These are phyloP conservation scores for Dioszegia crocea DNA, from an alignment of 768 basidiomycete species.

Conservation along the genomic window DNA sequence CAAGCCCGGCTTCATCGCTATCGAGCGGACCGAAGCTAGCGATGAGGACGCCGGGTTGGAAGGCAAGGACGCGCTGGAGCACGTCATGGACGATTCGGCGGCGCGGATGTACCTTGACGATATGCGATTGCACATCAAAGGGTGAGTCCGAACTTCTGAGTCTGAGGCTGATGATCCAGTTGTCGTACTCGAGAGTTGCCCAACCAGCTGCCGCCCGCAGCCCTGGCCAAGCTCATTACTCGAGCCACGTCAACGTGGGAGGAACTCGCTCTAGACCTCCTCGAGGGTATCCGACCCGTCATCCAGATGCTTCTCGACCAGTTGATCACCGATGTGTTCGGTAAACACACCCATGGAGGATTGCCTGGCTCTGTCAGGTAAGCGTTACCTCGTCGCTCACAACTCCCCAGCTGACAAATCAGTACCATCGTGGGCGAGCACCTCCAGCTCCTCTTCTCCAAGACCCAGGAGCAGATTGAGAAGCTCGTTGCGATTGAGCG, in stretches of 20 bases:
- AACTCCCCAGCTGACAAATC: not conserved
- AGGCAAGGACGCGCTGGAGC: not conserved
- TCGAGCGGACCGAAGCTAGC: not conserved
- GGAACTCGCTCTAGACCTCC: not conserved
- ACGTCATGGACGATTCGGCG: not conserved
- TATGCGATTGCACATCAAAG: not conserved
- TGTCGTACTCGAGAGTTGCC: constrained; percentile 4
- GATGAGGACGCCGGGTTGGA: not conserved
- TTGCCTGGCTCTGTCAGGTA: constrained; percentile 2
- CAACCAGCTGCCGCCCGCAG: not conserved
- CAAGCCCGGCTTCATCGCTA: not conserved
- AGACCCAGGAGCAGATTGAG: not conserved
- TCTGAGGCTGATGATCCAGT: not conserved
- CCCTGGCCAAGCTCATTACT: not conserved
- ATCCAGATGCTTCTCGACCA: not conserved
- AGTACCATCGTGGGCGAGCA: not conserved
- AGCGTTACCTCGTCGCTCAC: not conserved
- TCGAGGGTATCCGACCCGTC: not conserved
- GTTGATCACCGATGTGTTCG: not conserved
- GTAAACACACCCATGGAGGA: not conserved
- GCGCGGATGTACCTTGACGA: not conserved
- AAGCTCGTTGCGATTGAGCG: constrained; percentile 1
- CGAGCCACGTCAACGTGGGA: not conserved
- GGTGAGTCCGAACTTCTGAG: not conserved
- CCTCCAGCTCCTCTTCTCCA: not conserved